phyloP scores from a whole-genome alignment of 1,284 basidiomycete genomes.

The Microbotryum scabiosae region DNA sequence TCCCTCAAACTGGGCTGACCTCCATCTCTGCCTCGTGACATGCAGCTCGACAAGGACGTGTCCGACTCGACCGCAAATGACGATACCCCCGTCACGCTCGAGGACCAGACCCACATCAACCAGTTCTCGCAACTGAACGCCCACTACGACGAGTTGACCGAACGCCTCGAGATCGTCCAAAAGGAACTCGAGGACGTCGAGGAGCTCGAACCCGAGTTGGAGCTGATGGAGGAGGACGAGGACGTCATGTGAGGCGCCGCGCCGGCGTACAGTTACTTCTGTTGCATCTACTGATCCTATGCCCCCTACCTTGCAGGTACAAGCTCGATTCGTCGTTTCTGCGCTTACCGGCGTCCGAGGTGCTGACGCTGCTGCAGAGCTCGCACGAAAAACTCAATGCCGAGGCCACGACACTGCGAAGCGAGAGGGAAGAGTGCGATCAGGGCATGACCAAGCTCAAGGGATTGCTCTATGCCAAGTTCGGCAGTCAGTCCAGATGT shows the following conservation, averaged over 20 bases:
- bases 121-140: slow-evolving; percentile 85
- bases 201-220: slow-evolving; percentile 76
- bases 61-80: neutral
- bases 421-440: slow-evolving; percentile 62
- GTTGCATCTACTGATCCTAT: neutral
- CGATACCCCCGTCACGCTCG: slow-evolving; percentile 37
- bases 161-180: slow-evolving; percentile 74
- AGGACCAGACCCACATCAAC: slow-evolving; percentile 91
- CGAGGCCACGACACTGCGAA: slow-evolving; percentile 53
- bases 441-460: slow-evolving; percentile 84
- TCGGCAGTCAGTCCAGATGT: slow-evolving; percentile 34
- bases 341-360: slow-evolving; percentile 61
- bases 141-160: slow-evolving; percentile 61
- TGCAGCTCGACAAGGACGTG: slow-evolving; percentile 16
- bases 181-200: slow-evolving; percentile 84
- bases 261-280: no score
- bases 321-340: slow-evolving; percentile 85
- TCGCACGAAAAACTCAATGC: slow-evolving; percentile 57
- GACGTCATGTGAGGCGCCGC: slow-evolving; percentile 54
- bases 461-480: slow-evolving; percentile 50
- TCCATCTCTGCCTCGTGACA: neutral
- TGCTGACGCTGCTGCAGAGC: slow-evolving; percentile 62
- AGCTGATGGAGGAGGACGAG: slow-evolving; percentile 79
- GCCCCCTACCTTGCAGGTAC: slow-evolving; percentile 51
- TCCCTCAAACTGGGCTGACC: neutral